A percentile compares a stretch with the other conserved stretches of the same genome.
Conservation (phyloP, 495 filamentous ascomycete genomes). For the Niebla homalea region DNA sequence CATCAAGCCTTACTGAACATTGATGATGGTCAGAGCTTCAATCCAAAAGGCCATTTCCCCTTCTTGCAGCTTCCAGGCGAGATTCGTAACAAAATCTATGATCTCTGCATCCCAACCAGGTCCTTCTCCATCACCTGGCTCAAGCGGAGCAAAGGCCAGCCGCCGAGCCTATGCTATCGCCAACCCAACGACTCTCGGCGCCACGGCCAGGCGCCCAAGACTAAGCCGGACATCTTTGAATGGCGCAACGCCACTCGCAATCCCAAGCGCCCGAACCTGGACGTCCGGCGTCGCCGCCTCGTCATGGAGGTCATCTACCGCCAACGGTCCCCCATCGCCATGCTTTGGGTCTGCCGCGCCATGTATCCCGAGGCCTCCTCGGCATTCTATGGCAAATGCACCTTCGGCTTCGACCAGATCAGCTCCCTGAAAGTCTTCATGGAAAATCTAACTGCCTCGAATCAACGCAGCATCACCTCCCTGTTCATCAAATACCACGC, state of each 20-base stretch:
- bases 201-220: background rate
- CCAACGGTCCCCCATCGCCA: slow-evolving; percentile 3
- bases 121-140: slow-evolving; percentile 12
- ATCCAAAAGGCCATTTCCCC: background rate
- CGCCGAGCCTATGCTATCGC: slow-evolving; percentile 3
- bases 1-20: too few species aligned
- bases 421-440: slow-evolving; percentile 11
- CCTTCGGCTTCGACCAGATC: slow-evolving; percentile 10
- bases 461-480: background rate
- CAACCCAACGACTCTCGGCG: background rate
- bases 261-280: background rate
- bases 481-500: slow-evolving; percentile 9
- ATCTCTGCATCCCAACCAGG: slow-evolving; percentile 3
- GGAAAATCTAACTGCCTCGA: background rate
- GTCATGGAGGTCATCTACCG: background rate
- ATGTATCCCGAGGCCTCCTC: slow-evolving; percentile 11
- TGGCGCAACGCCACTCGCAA: background rate
- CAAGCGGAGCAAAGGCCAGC: slow-evolving; percentile 3
- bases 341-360: slow-evolving; percentile 7
- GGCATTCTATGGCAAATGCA: slow-evolving; percentile 12
- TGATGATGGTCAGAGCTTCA: too few species aligned
- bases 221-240: background rate
- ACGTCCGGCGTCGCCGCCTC: background rate
- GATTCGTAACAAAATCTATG: slow-evolving; percentile 14
- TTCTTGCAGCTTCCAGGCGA: slow-evolving; percentile 15